A percentile compares a stretch with the other conserved stretches of the same genome.
Conservation (phyloP, 176 grass and related monocot genomes). For the Zea mays region DNA sequence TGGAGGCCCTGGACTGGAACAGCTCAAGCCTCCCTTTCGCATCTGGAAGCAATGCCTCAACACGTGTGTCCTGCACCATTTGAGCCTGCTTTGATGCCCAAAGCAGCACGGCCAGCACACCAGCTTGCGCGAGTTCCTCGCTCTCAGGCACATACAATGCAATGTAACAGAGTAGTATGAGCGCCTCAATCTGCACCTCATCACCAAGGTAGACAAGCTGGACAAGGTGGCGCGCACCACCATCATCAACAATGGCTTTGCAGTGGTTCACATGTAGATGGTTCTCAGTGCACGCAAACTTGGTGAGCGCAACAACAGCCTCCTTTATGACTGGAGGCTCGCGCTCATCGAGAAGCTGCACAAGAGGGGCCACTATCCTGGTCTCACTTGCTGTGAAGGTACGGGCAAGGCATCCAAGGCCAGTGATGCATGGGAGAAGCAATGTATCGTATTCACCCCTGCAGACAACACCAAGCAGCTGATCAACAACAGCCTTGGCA, state of each 20-base stretch:
- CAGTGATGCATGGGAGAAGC: conserved; percentile 68
- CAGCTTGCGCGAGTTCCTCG: conserved; percentile 75
- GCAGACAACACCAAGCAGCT: conserved; percentile 61
- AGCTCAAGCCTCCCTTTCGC: conserved; percentile 68
- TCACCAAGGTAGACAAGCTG: conserved; percentile 85
- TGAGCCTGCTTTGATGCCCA: conserved; percentile 88
- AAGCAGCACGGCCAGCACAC: conserved; percentile 62
- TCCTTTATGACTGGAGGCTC: conserved; percentile 66
- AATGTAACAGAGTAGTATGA: conserved; percentile 81
- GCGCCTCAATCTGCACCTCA: conserved; percentile 69
- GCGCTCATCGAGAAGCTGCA: conserved; percentile 72
- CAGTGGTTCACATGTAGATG: conserved; percentile 75
- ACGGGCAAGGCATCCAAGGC: conserved; percentile 71
- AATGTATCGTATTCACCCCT: conserved; percentile 60
- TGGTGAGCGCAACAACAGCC: conserved; percentile 74
- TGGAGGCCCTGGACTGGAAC: conserved; percentile 62
- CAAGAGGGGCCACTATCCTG: conserved; percentile 63
- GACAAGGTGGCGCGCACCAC: conserved; percentile 71
- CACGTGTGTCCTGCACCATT: conserved; percentile 65
- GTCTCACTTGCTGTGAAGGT: conserved; percentile 83
- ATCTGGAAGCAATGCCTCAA: conserved; percentile 58
- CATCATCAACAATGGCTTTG: conserved; percentile 63
- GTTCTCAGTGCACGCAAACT: conserved; percentile 70
- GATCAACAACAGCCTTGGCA: conserved; percentile 76
- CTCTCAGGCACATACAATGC: conserved; percentile 74